Conservation (phyloP, 1,139 yeast species). For the Yamadazyma sp. region DNA sequence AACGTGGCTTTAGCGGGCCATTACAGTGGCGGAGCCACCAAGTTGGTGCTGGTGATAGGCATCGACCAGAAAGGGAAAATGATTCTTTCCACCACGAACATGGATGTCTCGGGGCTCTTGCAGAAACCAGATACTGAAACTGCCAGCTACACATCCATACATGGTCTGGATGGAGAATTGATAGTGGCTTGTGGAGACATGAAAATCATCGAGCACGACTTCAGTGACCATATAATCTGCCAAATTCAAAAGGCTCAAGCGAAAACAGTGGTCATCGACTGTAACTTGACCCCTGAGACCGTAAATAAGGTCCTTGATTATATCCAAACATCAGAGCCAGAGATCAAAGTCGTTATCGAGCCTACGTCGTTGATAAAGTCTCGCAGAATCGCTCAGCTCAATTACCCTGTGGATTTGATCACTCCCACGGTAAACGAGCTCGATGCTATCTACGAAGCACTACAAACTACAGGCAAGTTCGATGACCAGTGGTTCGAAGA, state of each 20-base stretch:
- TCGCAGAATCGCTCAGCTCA: slow-evolving; percentile 28
- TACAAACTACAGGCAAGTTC: slow-evolving; percentile 50
- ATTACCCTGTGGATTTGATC: slow-evolving; percentile 37
- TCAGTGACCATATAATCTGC: slow-evolving; percentile 41
- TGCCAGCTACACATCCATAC: slow-evolving; percentile 74
- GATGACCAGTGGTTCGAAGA: slow-evolving; percentile 74
- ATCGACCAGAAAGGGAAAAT: slow-evolving; percentile 54
- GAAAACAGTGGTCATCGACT: slow-evolving; percentile 58
- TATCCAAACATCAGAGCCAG: slow-evolving; percentile 5
- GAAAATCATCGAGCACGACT: slow-evolving; percentile 57
- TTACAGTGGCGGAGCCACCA: slow-evolving; percentile 26
- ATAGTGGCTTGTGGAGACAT: slow-evolving; percentile 84
- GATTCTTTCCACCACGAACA: slow-evolving; percentile 29
- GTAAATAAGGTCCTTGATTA: slow-evolving; percentile 37
- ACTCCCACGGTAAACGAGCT: slow-evolving; percentile 75
- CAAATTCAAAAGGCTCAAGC: slow-evolving; percentile 38
- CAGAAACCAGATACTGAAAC: slow-evolving; percentile 34
- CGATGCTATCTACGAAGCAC: slow-evolving; percentile 50
- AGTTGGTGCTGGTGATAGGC: slow-evolving; percentile 63
- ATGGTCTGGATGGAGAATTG: slow-evolving; percentile 60
- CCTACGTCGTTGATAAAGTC: slow-evolving; percentile 77
- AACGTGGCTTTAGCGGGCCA: slow-evolving; percentile 64
- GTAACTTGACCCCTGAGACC: slow-evolving; percentile 55
- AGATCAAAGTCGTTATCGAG: slow-evolving; percentile 53
- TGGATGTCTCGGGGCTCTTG: slow-evolving; percentile 45